phyloP scores from a whole-genome alignment of 768 basidiomycete species.

The Rhodosporidiobolus sp. region DNA sequence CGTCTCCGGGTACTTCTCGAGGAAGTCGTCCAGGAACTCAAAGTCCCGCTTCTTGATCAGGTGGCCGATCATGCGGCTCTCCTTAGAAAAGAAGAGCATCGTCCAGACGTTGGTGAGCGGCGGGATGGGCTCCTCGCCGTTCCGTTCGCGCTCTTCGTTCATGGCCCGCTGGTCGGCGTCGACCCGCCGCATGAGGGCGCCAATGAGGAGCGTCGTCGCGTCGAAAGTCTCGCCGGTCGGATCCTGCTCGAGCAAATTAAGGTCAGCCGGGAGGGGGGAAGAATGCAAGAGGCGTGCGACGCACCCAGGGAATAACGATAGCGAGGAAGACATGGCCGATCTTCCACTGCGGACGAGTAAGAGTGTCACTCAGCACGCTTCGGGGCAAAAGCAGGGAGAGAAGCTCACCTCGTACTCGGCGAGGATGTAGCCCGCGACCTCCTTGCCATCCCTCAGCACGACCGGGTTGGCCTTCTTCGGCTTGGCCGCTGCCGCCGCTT shows the following conservation, averaged over 20 bases:
- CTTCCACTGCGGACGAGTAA: not conserved
- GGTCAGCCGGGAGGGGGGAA: not conserved
- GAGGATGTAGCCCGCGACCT: slow-evolving; percentile 30
- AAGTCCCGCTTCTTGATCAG: slow-evolving; percentile 34
- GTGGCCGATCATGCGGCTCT: slow-evolving; percentile 15
- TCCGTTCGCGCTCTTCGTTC: not conserved
- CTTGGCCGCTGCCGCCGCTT: not conserved
- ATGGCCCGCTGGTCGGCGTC: slow-evolving; percentile 10
- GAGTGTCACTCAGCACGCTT: too few relatives aligned
- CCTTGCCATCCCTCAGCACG: slow-evolving; percentile 24
- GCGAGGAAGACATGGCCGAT: slow-evolving; percentile 28
- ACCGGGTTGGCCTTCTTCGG: not conserved
- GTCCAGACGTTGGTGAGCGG: slow-evolving; percentile 19
- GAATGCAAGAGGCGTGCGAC: not conserved
- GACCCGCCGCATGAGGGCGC: slow-evolving; percentile 9
- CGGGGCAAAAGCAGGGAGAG: not conserved
- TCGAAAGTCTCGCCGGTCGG: slow-evolving; percentile 33
- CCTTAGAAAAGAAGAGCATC: slow-evolving; percentile 36
- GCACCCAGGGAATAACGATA: slow-evolving; percentile 32
- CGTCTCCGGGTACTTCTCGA: not conserved
- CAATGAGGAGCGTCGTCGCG: slow-evolving; percentile 29
- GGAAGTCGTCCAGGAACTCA: slow-evolving; percentile 16
- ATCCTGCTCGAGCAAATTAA: slow-evolving; percentile 4
- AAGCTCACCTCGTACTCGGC: slow-evolving; percentile 22
- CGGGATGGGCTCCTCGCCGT: slow-evolving; percentile 3